These are phyloP conservation scores for Pyrus hybrid DNA, from an alignment of 331 rosid genomes.

Conservation along the genomic window DNA sequence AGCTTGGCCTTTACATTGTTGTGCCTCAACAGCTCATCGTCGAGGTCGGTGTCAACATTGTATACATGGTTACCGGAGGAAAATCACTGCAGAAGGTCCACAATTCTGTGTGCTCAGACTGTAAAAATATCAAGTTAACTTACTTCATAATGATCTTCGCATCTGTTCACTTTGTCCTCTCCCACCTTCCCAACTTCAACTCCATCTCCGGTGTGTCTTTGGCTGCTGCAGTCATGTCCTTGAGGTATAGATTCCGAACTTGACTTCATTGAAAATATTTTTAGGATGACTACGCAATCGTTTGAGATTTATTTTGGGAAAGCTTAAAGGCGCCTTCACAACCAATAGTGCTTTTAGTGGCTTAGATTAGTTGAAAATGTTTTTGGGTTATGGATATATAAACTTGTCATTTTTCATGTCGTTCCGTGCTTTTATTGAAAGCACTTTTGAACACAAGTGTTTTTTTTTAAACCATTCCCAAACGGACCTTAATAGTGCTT, in stretches of 20 bases:
- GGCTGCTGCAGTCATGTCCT: constrained; percentile 92
- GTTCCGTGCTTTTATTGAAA: no score
- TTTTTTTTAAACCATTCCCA: no score
- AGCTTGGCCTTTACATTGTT: constrained; percentile 84
- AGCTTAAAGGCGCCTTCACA: no score
- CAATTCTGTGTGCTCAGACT: constrained; percentile 31
- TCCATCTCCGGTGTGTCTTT: constrained; percentile 77
- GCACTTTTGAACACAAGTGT: no score
- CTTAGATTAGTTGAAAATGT: no score
- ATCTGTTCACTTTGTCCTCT: constrained; percentile 79
- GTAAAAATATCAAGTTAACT: constrained; percentile 54
- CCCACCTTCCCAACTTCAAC: constrained; percentile 92
- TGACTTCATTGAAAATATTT: not conserved
- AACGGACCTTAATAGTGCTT: no score
- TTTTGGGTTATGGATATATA: no score
- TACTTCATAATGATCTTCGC: constrained; percentile 90
- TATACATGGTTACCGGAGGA: constrained; percentile 97
- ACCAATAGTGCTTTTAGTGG: no score
- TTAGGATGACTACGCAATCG: not conserved
- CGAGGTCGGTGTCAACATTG: constrained; percentile 65
- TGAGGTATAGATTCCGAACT: constrained; percentile 34
- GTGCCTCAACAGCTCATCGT: constrained; percentile 89
- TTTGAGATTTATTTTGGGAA: no score
- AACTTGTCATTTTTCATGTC: no score
- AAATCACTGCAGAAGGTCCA: constrained; percentile 73